Evolutionary conservation across 257 asterid species (phyloP), one percentile per base, ranked within the genome.

Genomic region (Marsdenia floribunda): DNA sequence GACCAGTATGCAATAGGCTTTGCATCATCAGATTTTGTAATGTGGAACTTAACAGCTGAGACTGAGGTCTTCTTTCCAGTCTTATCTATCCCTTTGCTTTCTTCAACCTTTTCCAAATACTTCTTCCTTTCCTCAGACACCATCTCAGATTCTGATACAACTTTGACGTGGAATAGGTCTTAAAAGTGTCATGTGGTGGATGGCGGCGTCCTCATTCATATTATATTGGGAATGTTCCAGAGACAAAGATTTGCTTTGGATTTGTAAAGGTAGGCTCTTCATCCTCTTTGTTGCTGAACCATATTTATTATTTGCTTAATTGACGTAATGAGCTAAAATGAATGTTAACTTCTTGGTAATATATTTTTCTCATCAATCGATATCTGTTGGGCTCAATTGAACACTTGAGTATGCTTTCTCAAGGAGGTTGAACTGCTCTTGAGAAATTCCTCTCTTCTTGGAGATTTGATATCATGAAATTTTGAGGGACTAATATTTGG

Each of bases 201-300:
- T 91, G 99, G 97, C 87, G 97, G 75, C 99, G 99, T 55, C 99
- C 97, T 83, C 93, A 90, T 88, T 89, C 99, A 82, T 92, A 79
- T 84, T 92, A 83, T 81, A 87, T 90, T 75, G 99, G 99, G 70
- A 83, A 80, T 75, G 63, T 82, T 76, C 99, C 97, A 22, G 95
- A 89, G 86, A 85, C 66, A 85, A 90, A 84, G 87, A 84, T 86
- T 83, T 92, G 99, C 86, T 88, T 94, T 88, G 91, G 96, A 75
- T 94, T 88, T 83, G 93, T 94, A 71, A 94, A 92, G 97, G 99
- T 90, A 75, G 73, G 49, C 58, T 35, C 57, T 60, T 72, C 84
- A 58, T 65, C 35, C 9, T 13, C 40, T 49, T 22, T 80, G 29
- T 11, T 3, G 7, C 6, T 59, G 37, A 24, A 13, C 6, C 18